Base-by-base conservation (phyloP, 148 eudicot species). In the Camellia lanceoleosa region DNA sequence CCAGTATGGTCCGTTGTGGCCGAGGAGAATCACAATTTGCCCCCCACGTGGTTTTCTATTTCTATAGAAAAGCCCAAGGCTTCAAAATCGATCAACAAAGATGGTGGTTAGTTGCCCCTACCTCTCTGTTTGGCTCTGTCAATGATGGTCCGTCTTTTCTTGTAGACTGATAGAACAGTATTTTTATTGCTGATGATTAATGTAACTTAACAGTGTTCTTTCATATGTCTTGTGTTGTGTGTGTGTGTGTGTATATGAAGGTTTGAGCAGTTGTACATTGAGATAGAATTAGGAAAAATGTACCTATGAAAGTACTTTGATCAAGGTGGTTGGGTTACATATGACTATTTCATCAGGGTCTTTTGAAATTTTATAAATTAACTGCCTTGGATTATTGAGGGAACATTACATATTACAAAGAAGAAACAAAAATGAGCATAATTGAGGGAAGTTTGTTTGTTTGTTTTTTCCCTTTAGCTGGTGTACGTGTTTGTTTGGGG, bases 21-120 rank as follows among this genome's bases (percentile, higher is more conserved):
- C 15, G 90, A 90, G 78, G 91, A 81, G 60, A 87, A 87, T 74
- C 89, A 85, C 71, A 88, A 84, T 76, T 78, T 91, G 82, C 85
- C 91, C 0, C 92, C 92, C 0, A 89, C 97, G 68, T 95, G 98
- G 98, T 90, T 92, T 82, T 83, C 91, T 41, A 82, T 95, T 80
- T 83, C 91, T 41, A 82, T 95, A 78, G 86, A 83, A 56, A 89
- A 84, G 67, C 86, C 86, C 51, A 91, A 91, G 71, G 62, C 79
- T 79, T 78, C 78, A 11, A 90, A 88, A 65, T 79, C 79, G 12
- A 49, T 46, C 44, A 79, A 84, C 41, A 83, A 66, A 68, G 80
- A 81, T 72, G 78, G 78, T 79, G 98, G 98, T 95, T n/a, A 74
- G 85, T 82, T 46, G 13, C 47, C 77, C 16, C 14, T 38, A 18